Evolutionary conservation across 2,329 filamentous ascomycete species (phyloP).

Genomic region (Metarhizium brunneum): DNA sequence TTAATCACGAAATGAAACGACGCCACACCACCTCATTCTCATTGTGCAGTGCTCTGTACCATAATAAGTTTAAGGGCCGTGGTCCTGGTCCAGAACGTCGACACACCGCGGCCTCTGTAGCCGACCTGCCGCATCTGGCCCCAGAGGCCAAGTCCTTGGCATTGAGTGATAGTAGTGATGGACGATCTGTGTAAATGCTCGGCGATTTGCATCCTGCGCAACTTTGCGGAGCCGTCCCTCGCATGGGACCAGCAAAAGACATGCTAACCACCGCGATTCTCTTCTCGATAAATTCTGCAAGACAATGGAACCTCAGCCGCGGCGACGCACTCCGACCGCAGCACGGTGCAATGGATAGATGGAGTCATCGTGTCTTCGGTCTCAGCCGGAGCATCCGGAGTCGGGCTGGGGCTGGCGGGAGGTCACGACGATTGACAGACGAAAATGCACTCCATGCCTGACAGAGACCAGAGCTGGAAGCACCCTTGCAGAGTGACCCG

Average conservation of each 20-base stretch:
- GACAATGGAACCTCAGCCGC: not conserved
- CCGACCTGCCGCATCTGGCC: constrained; percentile 4
- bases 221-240: not conserved
- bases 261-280: too few species aligned
- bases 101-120: not conserved
- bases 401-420: not conserved
- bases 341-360: not conserved
- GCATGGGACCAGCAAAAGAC: too few species aligned
- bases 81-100: not conserved
- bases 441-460: not conserved
- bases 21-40: not conserved
- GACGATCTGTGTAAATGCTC: not conserved
- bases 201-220: not conserved
- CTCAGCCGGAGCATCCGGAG: constrained; percentile 3
- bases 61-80: not conserved
- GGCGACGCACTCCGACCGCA: not conserved
- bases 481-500: too few species aligned
- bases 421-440: not conserved
- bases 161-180: not conserved
- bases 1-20: not conserved
- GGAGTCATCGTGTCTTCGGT: not conserved
- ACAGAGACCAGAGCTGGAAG: too few species aligned
- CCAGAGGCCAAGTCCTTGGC: constrained; percentile 4
- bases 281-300: not conserved
- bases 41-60: too few species aligned